Evolutionary conservation across 2,329 filamentous ascomycete genomes (phyloP), one percentile per base, ranked within the genome.

Genomic region (Didymellaceae sp.): DNA sequence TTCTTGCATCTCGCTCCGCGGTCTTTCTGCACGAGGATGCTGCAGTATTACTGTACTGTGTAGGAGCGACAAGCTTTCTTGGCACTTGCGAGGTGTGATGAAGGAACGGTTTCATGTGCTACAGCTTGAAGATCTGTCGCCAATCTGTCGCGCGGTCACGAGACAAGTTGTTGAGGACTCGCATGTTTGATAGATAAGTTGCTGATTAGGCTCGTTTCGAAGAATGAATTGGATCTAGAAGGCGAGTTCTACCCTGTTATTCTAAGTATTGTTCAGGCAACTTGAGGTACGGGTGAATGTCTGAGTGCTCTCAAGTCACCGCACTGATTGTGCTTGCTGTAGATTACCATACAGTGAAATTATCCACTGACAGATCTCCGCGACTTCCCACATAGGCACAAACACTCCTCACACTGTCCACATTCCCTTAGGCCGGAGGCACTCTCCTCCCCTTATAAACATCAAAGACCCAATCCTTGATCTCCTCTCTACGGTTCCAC

Each of bases 381-480:
- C 28, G 57, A 47, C 20, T 40, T 39, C 4, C 25, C 41, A 8
- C 57, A 53, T 11, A 25, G n/a, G 3, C 13, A 4, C 14, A 53
- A 25, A 20, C 41, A 59, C 11, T n/a, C 20, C 4, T 45, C 33
- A n/a, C 57, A 54, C 21, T 45, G 25, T 6, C 57, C 45, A 24
- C 51, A 59, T 48, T 57, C 2, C 48, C 43, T 31, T 54, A 58
- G 5, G 48, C 54, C 7, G 39, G 34, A 0, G 45, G 34, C n/a
- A 46, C 45, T 21, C 45, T 43, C 17, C 35, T 33, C 5, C 54
- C 57, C 10, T 26, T 37, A 13, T 52, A 52, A 11, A 45, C 35
- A 35, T 52, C 41, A 20, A 58, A 55, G 7, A 51, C 42, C 52
- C 54, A 57, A 34, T 58, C 43, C 26, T 26, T 22, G 13, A 30